phyloP scores from a whole-genome alignment of 108 stramenopile species.

The Mediolabrus comicus region DNA sequence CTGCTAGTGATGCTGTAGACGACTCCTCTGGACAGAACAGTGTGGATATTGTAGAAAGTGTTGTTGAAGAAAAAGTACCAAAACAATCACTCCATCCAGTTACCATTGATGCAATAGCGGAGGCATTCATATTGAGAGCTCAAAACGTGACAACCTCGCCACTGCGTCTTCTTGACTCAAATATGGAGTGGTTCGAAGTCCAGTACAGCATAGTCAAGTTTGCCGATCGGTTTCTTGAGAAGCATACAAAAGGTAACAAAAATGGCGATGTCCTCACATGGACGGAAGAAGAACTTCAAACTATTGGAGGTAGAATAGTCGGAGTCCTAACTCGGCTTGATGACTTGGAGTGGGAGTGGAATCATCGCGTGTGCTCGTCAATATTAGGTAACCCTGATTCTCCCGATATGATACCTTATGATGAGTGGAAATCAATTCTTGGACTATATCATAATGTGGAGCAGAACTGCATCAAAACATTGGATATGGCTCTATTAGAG shows the following conservation, averaged over 20 bases:
- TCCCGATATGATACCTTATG: conserved; percentile 34
- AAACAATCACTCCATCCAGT: conserved; percentile 83
- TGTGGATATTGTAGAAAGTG: neutral
- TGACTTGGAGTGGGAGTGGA: conserved; percentile 59
- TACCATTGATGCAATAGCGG: conserved; percentile 77
- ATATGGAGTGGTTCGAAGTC: conserved; percentile 46
- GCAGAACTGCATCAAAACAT: conserved; percentile 16
- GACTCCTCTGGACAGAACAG: neutral
- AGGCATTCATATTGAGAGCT: conserved; percentile 64
- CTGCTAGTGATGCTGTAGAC: neutral
- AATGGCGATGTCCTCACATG: conserved; percentile 9
- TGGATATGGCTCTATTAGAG: conserved; percentile 31
- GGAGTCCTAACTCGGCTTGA: conserved; percentile 78
- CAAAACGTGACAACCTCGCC: conserved; percentile 30
- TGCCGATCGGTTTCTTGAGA: conserved; percentile 56
- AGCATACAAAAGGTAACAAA: conserved; percentile 51
- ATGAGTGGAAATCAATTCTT: conserved; percentile 68
- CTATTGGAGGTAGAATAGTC: conserved; percentile 79
- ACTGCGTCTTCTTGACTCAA: conserved; percentile 30
- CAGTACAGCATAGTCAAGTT: conserved; percentile 46
- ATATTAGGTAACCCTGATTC: conserved; percentile 16
- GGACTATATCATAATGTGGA: conserved; percentile 45
- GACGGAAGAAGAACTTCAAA: conserved; percentile 65
- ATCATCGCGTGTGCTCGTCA: conserved; percentile 42
- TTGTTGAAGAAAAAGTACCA: neutral